A percentile compares a stretch with the other conserved stretches of the same genome.
Evolutionary conservation across 2,329 filamentous ascomycete species (phyloP).

Genomic region (Pseudogymnoascus destructans): DNA sequence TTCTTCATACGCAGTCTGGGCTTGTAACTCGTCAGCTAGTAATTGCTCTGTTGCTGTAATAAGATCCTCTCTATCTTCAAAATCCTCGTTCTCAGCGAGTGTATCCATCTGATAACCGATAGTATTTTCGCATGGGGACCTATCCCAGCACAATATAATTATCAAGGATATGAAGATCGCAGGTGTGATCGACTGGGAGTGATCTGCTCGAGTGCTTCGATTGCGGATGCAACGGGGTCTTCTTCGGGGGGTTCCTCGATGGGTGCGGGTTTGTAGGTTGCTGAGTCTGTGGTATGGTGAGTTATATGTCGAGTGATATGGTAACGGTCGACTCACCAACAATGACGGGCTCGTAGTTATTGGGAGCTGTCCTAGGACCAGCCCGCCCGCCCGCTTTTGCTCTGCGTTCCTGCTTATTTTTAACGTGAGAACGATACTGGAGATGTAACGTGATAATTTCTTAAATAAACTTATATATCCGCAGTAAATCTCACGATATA

Average conservation of each 20-base stretch:
- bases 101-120: conserved; percentile 25
- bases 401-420: neutral
- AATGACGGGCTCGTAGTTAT: neutral
- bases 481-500: neutral
- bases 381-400: neutral
- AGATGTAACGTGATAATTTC: neutral
- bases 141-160: conserved; percentile 34
- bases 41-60: too few species aligned
- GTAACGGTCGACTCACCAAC: neutral
- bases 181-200: conserved; percentile 14
- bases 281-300: neutral
- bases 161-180: conserved; percentile 24
- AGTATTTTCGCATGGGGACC: conserved; percentile 39
- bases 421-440: neutral
- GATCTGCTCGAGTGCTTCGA: neutral
- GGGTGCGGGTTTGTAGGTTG: neutral
- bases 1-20: too few species aligned
- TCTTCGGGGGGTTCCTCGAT: neutral
- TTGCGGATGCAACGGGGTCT: neutral
- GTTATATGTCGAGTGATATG: neutral
- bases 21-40: too few species aligned
- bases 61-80: too few species aligned
- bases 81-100: too few species aligned
- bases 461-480: neutral
- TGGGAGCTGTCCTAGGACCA: neutral